These are phyloP conservation scores for Triticum monococcum DNA, from an alignment of 176 grass and related monocot genomes.

Conservation along the genomic window DNA sequence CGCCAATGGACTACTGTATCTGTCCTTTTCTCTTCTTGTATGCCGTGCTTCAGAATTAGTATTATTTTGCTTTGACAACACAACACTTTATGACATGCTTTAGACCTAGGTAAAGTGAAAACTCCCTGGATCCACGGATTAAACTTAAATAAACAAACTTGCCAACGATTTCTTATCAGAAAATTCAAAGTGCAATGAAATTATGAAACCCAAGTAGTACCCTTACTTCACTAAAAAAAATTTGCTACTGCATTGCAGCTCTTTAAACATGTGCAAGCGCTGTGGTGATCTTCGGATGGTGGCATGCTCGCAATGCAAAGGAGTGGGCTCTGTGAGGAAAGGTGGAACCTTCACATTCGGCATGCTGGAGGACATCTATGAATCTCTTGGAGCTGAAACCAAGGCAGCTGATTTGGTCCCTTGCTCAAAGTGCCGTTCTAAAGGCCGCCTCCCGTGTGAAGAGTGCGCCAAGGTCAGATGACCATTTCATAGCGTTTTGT, in stretches of 20 bases:
- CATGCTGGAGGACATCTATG: constrained; percentile 67
- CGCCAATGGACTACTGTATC: not conserved
- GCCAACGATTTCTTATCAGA: not conserved
- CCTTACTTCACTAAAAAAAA: too few relatives aligned
- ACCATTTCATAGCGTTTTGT: not conserved
- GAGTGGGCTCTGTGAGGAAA: constrained; percentile 53
- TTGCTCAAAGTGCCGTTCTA: constrained; percentile 74
- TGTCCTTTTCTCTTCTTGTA: not conserved
- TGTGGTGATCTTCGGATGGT: constrained; percentile 79
- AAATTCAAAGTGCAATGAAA: too few relatives aligned
- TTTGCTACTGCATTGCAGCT: constrained; percentile 35
- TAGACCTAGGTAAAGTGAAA: not conserved
- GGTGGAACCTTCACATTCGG: constrained; percentile 47
- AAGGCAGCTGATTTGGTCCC: constrained; percentile 42
- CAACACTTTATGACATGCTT: not conserved
- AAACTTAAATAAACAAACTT: not conserved
- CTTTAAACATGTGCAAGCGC: constrained; percentile 81
- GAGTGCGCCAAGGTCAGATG: constrained; percentile 51
- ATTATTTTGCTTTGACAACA: not conserved
- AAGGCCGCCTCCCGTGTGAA: constrained; percentile 59
- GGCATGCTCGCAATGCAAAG: constrained; percentile 80
- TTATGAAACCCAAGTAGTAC: too few relatives aligned
- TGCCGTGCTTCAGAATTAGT: not conserved
- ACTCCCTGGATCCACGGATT: not conserved
- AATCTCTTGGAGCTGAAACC: constrained; percentile 57